Evolutionary conservation across 371 early-diverging fungal genomes (phyloP).

Genomic region (Mortierella sp.): DNA sequence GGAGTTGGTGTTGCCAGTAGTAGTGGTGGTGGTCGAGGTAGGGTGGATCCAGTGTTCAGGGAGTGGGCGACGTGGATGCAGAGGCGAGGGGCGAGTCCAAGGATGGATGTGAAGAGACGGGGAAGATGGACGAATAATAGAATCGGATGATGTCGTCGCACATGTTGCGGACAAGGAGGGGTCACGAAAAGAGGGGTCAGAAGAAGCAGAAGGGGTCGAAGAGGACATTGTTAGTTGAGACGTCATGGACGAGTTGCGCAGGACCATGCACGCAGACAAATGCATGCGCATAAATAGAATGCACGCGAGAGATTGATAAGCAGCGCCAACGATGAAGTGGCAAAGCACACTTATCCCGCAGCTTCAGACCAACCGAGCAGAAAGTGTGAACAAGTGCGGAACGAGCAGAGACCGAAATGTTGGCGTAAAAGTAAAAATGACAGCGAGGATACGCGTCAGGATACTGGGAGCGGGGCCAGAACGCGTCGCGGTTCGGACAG

Average conservation of each 20-base stretch:
- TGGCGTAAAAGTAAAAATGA: background rate
- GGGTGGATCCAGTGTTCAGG: constrained; percentile 36
- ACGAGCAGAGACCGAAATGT: background rate
- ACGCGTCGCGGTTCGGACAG: background rate
- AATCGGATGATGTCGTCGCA: constrained; percentile 1
- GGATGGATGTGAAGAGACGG: constrained; percentile 10
- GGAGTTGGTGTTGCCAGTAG: background rate
- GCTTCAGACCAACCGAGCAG: no score
- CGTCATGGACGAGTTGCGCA: constrained; percentile 18
- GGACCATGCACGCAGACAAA: constrained; percentile 10
- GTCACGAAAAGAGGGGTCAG: constrained; percentile 3
- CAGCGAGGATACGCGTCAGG: no score
- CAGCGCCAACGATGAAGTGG: constrained; percentile 1
- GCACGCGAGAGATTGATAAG: constrained; percentile 13
- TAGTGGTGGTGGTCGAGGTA: constrained; percentile 16
- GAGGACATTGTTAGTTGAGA: constrained; percentile 18
- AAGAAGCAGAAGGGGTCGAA: constrained; percentile 12
- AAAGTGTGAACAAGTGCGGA: no score
- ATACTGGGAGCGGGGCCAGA: background rate
- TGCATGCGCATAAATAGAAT: constrained; percentile 18
- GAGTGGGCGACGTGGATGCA: constrained; percentile 24
- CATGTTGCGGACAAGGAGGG: constrained; percentile 7
- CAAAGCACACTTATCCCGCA: no score
- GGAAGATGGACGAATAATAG: constrained; percentile 5
- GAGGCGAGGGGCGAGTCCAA: constrained; percentile 12